Evolutionary conservation across 176 grass and related monocot genomes (phyloP).

Genomic region (Olyra latifolia): DNA sequence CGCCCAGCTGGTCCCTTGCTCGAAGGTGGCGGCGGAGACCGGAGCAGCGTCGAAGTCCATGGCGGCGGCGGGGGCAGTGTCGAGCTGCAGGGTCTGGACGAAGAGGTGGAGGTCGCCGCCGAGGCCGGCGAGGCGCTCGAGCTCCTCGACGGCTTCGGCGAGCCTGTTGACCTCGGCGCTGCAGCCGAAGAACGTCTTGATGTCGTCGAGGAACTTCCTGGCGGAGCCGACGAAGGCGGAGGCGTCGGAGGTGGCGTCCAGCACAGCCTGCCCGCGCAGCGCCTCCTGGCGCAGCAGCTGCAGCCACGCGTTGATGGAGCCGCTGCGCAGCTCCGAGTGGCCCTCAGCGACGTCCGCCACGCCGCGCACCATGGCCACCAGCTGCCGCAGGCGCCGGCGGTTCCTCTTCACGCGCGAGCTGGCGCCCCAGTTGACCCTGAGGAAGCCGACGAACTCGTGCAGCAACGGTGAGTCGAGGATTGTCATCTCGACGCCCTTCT

Average conservation of each 20-base stretch:
- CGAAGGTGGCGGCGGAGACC: neutral
- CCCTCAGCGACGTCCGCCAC: neutral
- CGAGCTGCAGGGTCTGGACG: slow-evolving; percentile 19
- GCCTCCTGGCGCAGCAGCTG: neutral
- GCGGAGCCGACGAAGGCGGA: slow-evolving; percentile 8
- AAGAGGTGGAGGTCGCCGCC: slow-evolving; percentile 34
- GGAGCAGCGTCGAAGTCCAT: slow-evolving; percentile 15
- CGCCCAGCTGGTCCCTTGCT: neutral
- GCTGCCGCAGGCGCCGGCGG: neutral
- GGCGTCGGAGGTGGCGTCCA: neutral
- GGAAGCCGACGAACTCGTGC: neutral
- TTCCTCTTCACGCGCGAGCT: neutral
- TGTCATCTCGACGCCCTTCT: too few relatives aligned
- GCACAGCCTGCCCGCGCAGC: neutral
- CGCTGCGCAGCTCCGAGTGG: neutral
- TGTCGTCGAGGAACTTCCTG: neutral
- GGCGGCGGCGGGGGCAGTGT: neutral
- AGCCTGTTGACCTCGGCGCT: slow-evolving; percentile 37
- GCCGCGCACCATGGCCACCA: neutral
- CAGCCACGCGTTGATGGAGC: neutral
- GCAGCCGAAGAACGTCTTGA: slow-evolving; percentile 9
- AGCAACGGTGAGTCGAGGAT: neutral
- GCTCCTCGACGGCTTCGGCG: slow-evolving; percentile 15
- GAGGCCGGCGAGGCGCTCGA: slow-evolving; percentile 9
- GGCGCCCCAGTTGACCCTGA: neutral